A percentile compares a stretch with the other conserved stretches of the same genome.
These are phyloP conservation scores for Fraxinus angustifolia DNA, from an alignment of 305 asterid species.

Conservation along the genomic window DNA sequence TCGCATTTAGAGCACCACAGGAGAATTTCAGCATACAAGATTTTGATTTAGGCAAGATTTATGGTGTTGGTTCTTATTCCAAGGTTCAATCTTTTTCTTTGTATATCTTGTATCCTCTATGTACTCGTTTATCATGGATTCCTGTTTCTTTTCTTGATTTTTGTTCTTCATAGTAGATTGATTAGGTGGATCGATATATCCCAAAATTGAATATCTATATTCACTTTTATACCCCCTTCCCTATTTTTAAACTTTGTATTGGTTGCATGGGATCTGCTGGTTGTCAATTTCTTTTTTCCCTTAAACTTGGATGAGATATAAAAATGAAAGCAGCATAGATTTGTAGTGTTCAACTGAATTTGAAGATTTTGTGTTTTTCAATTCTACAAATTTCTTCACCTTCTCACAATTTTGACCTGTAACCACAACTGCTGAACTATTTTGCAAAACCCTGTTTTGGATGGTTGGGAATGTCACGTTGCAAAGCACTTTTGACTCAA, in stretches of 20 bases:
- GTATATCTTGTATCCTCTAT: background rate
- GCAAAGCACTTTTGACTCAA: background rate
- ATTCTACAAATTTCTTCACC: background rate
- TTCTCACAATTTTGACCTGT: background rate
- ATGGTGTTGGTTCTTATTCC: constrained; percentile 99
- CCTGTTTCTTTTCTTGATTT: background rate
- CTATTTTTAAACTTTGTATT: background rate
- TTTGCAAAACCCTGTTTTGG: background rate
- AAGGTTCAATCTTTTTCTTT: constrained; percentile 48
- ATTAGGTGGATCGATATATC: background rate
- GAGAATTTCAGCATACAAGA: constrained; percentile 91
- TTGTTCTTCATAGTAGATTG: background rate
- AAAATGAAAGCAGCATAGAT: background rate
- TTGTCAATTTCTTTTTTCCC: background rate
- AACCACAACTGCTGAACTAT: background rate
- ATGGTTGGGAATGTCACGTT: background rate
- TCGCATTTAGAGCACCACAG: constrained; percentile 94
- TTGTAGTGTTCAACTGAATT: background rate
- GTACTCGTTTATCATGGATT: constrained; percentile 11
- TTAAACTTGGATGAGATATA: background rate
- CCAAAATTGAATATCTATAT: background rate
- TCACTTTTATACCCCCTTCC: background rate
- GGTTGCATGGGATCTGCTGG: background rate
- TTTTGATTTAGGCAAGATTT: constrained; percentile 98
- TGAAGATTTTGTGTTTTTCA: background rate